Conservation (phyloP, 805 yeast genomes). For the Danielia oregonensis region DNA sequence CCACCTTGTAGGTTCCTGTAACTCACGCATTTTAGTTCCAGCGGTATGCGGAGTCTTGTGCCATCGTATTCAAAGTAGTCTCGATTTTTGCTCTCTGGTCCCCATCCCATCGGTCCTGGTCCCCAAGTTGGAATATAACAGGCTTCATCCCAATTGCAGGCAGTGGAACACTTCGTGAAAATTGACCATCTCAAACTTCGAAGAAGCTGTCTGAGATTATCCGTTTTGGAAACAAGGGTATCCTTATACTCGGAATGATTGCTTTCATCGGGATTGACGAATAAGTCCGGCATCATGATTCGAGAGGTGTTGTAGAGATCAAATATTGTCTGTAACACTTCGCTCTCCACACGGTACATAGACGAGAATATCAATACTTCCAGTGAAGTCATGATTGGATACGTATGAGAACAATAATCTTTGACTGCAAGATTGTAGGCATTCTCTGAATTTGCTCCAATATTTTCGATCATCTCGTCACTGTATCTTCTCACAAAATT, state of each 20-base stretch:
- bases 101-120: conserved; percentile 28
- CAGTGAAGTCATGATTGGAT: conserved; percentile 31
- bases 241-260: conserved; percentile 3
- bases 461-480: conserved; percentile 15
- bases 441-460: conserved; percentile 11
- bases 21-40: conserved; percentile 15
- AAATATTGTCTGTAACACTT: conserved; percentile 35
- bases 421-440: conserved; percentile 36
- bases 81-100: conserved; percentile 5
- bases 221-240: neutral
- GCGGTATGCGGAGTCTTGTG: conserved; percentile 10
- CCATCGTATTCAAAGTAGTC: conserved; percentile 13
- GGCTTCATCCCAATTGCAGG: conserved; percentile 45
- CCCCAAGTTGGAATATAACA: conserved; percentile 63
- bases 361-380: conserved; percentile 53
- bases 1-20: conserved; percentile 5
- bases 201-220: conserved; percentile 19
- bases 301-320: conserved; percentile 30
- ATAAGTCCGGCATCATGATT: conserved; percentile 18
- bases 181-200: conserved; percentile 38
- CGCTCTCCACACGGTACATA: conserved; percentile 34
- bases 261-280: conserved; percentile 10
- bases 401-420: conserved; percentile 46
- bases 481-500: conserved; percentile 46
- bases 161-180: conserved; percentile 37